Base-by-base conservation (phyloP, 2,329 filamentous ascomycete species). In the Scleromitrula shiraiana region DNA sequence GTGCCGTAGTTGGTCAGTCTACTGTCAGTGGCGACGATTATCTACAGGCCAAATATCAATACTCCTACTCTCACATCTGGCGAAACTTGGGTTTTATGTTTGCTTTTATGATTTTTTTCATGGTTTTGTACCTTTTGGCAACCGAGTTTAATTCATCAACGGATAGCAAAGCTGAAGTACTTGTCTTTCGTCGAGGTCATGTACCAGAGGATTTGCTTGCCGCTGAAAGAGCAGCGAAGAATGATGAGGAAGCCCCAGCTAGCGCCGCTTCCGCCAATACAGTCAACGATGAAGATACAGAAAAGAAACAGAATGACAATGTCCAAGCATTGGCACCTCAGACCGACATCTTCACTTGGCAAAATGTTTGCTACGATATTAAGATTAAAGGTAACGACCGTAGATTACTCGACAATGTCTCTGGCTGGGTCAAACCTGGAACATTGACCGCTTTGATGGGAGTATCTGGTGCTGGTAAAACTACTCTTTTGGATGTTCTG, bases 391-490 rank as follows among this genome's bases (percentile, higher is more conserved):
- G 69, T 3, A 76, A 85, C 54, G 66, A 70, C 0, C 72, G 83
- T 27, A 75, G 81, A 8, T 81, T 90, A 14, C 67, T 87, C 29
- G 78, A 85, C 52, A 72, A 85, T 53, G 80, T 86, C 7, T 77
- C 82, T 58, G 82, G 82, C n/a, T 86, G 80, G 78, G 80, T 86
- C 51, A 84, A 85, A 62, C 82, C 82, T 14, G 82, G 82, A 46
- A 85, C 80, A 32, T 64, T 85, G 26, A 86, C 82, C 14, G 82
- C 81, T 22, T 69, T 85, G 0, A 85, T 85, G 81, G 78, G 82
- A 33, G 78, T 81, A 0, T 78, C 70, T 2, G 91, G n/a, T 87
- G 88, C 88, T 8, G 88, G 88, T 41, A 94, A 94, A 67, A 94
- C 88, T 0, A 94, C 88, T 0, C 74, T 95, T 3, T 71, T 94